Percentiles rank a stretch among this genome's conserved stretches.
These are phyloP conservation scores for Backusella mclennaniae DNA, from an alignment of 192 early-diverging fungal genomes.

Conservation along the genomic window DNA sequence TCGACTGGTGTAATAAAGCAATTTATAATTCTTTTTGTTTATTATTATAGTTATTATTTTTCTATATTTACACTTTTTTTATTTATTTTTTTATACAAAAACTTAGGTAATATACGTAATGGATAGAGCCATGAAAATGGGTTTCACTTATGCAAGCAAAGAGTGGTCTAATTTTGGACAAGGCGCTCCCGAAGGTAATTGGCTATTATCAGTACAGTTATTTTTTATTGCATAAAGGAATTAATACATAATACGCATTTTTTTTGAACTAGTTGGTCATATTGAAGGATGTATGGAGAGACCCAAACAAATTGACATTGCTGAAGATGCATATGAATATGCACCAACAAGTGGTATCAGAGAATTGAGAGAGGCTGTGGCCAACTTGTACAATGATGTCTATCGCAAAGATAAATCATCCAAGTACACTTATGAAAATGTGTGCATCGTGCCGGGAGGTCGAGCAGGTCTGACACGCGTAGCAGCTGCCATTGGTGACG, in stretches of 20 bases:
- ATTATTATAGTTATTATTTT: too few relatives aligned
- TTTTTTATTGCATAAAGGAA: not conserved
- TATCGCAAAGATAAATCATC: slow-evolving; percentile 42
- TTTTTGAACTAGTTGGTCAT: slow-evolving; percentile 25
- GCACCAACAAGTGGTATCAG: slow-evolving; percentile 48
- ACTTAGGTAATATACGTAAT: slow-evolving; percentile 44
- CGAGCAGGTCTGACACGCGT: slow-evolving; percentile 55
- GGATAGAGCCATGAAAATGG: slow-evolving; percentile 47
- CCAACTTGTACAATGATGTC: slow-evolving; percentile 49
- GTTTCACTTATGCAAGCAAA: slow-evolving; percentile 38
- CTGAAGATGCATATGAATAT: slow-evolving; percentile 32
- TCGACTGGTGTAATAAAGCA: slow-evolving; percentile 39
- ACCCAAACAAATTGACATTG: slow-evolving; percentile 21
- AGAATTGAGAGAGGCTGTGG: slow-evolving; percentile 42
- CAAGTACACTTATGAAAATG: slow-evolving; percentile 53
- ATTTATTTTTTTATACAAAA: too few relatives aligned
- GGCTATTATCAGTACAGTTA: not conserved
- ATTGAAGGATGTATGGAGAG: slow-evolving; percentile 41
- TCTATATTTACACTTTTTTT: too few relatives aligned
- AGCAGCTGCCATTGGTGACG: slow-evolving; percentile 46
- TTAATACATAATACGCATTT: not conserved
- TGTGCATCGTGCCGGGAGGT: slow-evolving; percentile 57
- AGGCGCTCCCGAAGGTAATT: slow-evolving; percentile 53
- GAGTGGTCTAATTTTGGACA: slow-evolving; percentile 43
- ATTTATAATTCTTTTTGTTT: too few relatives aligned